phyloP scores from a whole-genome alignment of 768 basidiomycete genomes.

The Pholiota microspora region DNA sequence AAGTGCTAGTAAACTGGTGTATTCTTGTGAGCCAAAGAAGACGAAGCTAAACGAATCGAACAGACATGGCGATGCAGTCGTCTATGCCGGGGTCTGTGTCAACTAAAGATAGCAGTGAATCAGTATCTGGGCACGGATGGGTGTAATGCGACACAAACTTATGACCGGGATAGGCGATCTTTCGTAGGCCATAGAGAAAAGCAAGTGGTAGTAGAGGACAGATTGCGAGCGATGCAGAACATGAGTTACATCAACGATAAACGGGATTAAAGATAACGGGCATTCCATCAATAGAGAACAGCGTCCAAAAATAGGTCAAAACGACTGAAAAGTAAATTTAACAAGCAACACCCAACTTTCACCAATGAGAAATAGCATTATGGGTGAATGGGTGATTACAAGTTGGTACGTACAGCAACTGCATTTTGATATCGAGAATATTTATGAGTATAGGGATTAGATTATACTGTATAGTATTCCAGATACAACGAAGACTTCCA shows the following conservation, averaged over 20 bases:
- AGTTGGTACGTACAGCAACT: too few relatives aligned
- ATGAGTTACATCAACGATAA: background rate
- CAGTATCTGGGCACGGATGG: background rate
- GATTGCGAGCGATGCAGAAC: background rate
- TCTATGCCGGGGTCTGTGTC: conserved; percentile 90
- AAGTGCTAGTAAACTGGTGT: conserved; percentile 65
- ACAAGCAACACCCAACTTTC: too few relatives aligned
- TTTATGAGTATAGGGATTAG: too few relatives aligned
- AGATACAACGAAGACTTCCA: too few relatives aligned
- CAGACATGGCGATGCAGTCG: conserved; percentile 76
- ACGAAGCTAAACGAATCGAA: conserved; percentile 1
- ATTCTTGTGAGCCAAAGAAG: background rate
- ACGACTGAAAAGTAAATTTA: too few relatives aligned
- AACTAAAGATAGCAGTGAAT: conserved; percentile 37
- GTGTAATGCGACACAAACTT: conserved; percentile 41
- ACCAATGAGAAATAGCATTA: too few relatives aligned
- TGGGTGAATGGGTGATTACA: too few relatives aligned
- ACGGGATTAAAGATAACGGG: background rate
- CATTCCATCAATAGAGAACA: background rate
- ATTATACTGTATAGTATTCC: too few relatives aligned
- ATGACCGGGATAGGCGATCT: conserved; percentile 80
- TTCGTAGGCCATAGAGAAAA: conserved; percentile 36
- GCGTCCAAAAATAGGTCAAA: too few relatives aligned
- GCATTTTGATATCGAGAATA: too few relatives aligned
- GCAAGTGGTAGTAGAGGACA: conserved; percentile 29